phyloP scores from a whole-genome alignment of 2,329 filamentous ascomycete genomes.

The Macrophomina phaseolina region DNA sequence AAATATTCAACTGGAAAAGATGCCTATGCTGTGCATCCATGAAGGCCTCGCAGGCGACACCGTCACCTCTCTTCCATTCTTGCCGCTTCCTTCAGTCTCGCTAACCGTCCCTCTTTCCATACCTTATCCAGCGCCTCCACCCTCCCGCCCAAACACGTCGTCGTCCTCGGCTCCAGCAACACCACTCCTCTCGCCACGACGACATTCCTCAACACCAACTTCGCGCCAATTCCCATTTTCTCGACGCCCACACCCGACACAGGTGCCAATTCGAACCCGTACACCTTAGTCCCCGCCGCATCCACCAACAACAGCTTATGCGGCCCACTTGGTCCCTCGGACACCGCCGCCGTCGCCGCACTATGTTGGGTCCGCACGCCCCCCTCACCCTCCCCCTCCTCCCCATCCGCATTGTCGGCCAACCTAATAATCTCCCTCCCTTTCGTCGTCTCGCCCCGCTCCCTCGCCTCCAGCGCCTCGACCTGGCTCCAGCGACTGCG shows the following conservation, averaged over 20 bases:
- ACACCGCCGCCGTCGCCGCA: slow-evolving; percentile 25
- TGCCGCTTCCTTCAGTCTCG: slow-evolving; percentile 67
- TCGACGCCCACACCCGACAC: slow-evolving; percentile 69
- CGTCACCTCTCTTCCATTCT: slow-evolving; percentile 14
- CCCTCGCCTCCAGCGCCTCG: slow-evolving; percentile 76
- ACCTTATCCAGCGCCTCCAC: slow-evolving; percentile 79
- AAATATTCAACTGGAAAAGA: neutral
- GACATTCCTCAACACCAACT: slow-evolving; percentile 72
- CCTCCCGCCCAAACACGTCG: slow-evolving; percentile 83
- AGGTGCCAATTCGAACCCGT: slow-evolving; percentile 69
- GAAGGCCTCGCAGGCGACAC: too few relatives aligned
- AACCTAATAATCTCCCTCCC: slow-evolving; percentile 85
- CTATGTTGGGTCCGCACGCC: slow-evolving; percentile 28
- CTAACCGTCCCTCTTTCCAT: slow-evolving; percentile 77
- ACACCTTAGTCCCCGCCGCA: slow-evolving; percentile 68
- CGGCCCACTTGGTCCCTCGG: slow-evolving; percentile 75
- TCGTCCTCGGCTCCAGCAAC: slow-evolving; percentile 73
- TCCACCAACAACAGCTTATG: slow-evolving; percentile 87
- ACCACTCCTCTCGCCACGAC: slow-evolving; percentile 76
- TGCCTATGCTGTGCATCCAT: neutral
- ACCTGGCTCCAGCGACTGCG: slow-evolving; percentile 85
- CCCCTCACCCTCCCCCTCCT: slow-evolving; percentile 30
- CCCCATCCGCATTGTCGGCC: slow-evolving; percentile 45
- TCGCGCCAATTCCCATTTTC: slow-evolving; percentile 82
- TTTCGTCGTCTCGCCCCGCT: slow-evolving; percentile 73